Percentiles rank a stretch among this genome's conserved stretches.
Conservation (phyloP, 208 protist species). For the Acanthamoeba triangularis region DNA sequence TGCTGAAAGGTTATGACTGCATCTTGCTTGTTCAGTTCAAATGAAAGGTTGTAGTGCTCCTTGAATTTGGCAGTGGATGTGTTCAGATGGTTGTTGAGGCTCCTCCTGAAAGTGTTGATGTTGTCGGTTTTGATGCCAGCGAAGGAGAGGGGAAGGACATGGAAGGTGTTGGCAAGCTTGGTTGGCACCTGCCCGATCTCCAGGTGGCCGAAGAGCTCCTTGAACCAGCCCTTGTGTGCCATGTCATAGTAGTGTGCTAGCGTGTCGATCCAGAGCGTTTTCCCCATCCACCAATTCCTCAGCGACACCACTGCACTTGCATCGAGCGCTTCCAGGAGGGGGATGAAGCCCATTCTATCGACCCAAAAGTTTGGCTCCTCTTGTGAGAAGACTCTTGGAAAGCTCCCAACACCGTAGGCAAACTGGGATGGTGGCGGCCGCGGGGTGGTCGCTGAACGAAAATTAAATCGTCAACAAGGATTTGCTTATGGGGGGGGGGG, state of each 20-base stretch:
- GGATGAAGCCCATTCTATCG: slow-evolving; percentile 35
- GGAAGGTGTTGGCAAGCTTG: slow-evolving; percentile 65
- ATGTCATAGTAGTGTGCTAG: slow-evolving; percentile 55
- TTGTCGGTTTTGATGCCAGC: slow-evolving; percentile 1
- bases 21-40: not conserved
- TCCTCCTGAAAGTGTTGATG: slow-evolving; percentile 7
- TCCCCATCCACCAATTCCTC: slow-evolving; percentile 38
- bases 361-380: not conserved
- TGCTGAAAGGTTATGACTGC: not conserved
- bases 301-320: slow-evolving; percentile 66
- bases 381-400: slow-evolving; percentile 10
- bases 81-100: slow-evolving; percentile 36
- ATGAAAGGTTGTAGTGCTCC: slow-evolving; percentile 37
- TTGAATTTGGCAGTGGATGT: not conserved
- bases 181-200: slow-evolving; percentile 64
- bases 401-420: slow-evolving; percentile 47
- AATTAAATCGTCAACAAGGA: not conserved
- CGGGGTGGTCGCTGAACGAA: not conserved
- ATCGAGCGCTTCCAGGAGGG: not conserved
- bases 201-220: slow-evolving; percentile 74
- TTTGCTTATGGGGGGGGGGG: not conserved
- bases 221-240: not conserved
- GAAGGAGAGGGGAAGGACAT: slow-evolving; percentile 66
- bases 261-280: slow-evolving; percentile 56
- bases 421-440: not conserved